Base-by-base conservation (phyloP, 176 grass and related monocot genomes). In the Cenchrus purpureus region DNA sequence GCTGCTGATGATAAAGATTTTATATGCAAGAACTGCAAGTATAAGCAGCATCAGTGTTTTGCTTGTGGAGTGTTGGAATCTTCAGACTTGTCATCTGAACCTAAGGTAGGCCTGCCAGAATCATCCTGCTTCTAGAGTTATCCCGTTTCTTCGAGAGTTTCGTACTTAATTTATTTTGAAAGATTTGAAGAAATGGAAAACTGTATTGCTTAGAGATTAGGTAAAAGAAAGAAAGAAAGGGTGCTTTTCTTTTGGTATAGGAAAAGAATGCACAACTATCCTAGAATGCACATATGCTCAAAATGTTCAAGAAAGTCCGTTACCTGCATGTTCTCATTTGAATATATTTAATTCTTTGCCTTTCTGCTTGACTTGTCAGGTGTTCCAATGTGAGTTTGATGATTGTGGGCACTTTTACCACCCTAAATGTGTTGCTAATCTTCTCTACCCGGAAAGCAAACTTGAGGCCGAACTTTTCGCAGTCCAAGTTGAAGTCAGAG, bases 331-430 rank as follows among this genome's bases (percentile, higher is more conserved):
- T 15, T 66, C 16, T 87, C 37, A 28, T 82, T 40, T 82, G 12
- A 59, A 72, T 51, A 73, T 12, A 79, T 65, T 29, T 59, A 80
- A 74, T 74, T 75, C 1, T 87, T 17, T 70, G 34, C n/a, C 59
- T 48, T 70, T 42, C 20, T 53, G 37, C 51, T 55, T 89, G 69
- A 19, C 14, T 70, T 62, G 8, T 74, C 80, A 97, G 96, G 91
- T 98, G 55, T 94, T 90, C 83, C 83, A 73, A 42, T 98, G 96
- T 52, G 86, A 79, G 62, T 46, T 77, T 16, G 25, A 68, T 37
- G 79, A 74, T 62, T 98, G 93, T 83, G 91, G 96, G 55, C 91
- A 80, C 32, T 93, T 95, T 65, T 98, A 94, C 89, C 96, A 98
- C 51, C 76, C 96, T 0, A 80, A 89, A 4, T 98, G 96, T 64